These are phyloP conservation scores for Capsicum baccatum DNA, from an alignment of 257 asterid genomes.

Conservation along the genomic window DNA sequence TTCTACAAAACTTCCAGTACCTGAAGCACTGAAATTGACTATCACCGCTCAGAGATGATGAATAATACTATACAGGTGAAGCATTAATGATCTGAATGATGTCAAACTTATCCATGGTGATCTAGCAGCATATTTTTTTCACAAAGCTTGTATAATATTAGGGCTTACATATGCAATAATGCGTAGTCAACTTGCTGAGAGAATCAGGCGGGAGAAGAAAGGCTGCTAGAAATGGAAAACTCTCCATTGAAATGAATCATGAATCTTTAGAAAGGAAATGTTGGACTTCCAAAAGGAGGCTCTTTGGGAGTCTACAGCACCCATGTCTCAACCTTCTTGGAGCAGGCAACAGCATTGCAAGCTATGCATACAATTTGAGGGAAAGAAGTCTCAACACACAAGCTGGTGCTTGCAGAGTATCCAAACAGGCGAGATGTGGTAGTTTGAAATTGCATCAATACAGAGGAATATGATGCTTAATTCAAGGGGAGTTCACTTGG, in stretches of 20 bases:
- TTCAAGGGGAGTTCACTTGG: not conserved
- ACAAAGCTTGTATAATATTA: not conserved
- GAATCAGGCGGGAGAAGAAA: not conserved
- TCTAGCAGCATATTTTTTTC: not conserved
- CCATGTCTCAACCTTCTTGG: not conserved
- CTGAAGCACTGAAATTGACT: slow-evolving; percentile 77
- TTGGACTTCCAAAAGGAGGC: not conserved
- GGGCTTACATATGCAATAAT: slow-evolving; percentile 4
- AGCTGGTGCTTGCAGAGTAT: not conserved
- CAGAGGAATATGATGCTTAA: not conserved
- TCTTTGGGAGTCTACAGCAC: not conserved
- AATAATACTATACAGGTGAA: not conserved
- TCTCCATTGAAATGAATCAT: not conserved
- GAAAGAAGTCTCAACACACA: not conserved
- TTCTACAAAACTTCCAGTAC: slow-evolving; percentile 76
- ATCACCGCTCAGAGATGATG: slow-evolving; percentile 31
- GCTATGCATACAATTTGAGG: slow-evolving; percentile 8
- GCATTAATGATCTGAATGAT: slow-evolving; percentile 17
- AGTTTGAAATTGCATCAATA: not conserved
- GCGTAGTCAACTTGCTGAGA: not conserved
- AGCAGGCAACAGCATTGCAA: not conserved
- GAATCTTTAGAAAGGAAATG: not conserved
- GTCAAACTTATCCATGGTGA: slow-evolving; percentile 10
- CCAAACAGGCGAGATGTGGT: not conserved
- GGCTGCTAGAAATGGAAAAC: not conserved